Evolutionary conservation across 1,284 basidiomycete genomes (phyloP), one percentile per base, ranked within the genome.

Genomic region (Wolfiporia cocos): DNA sequence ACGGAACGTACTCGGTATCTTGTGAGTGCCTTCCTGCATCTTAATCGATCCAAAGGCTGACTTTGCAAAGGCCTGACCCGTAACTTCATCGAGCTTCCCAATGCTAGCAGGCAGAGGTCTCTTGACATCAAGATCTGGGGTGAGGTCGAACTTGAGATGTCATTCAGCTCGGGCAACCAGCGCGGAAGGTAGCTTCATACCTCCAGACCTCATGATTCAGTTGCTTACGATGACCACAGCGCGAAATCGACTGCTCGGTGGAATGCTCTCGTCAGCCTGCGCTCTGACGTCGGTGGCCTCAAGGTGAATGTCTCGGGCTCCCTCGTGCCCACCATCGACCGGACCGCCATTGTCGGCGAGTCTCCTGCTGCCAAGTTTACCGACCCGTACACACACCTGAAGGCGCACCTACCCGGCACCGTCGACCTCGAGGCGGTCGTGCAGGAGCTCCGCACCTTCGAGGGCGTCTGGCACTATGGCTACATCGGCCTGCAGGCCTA

Each of bases 91-190:
- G 48, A 57, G 47, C 48, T 63, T 41, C 58, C 62, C 24, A 54
- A 54, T 15, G 46, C 50, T 14, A 50, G 51, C 37, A 55, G 52
- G 43, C 44, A 44, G 12, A 54, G 52, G 7, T 48, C 49, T 3
- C 47, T 59, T 22, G 54, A 56, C 18, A 60, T 65, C 44, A 53
- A 51, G 44, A 21, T 65, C 22, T 50, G 48, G 34, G 63, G 63
- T 4, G 49, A 55, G 31, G 50, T 55, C 9, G 49, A 50, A 7
- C 49, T 65, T 19, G 49, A 49, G 23, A 47, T 63, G 32, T 40
- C 52, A 17, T 46, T 55, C 41, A 51, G 52, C 36, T 48, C 48
- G 19, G 39, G n/a, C 24, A 30, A 33, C 4, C 39, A 51, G 26
- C 31, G 42, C 14, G 55, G 53, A 46, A 56, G 48, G 58, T 58